Conservation (phyloP, 2,329 filamentous ascomycete genomes). For the Achaetomium macrosporum region DNA sequence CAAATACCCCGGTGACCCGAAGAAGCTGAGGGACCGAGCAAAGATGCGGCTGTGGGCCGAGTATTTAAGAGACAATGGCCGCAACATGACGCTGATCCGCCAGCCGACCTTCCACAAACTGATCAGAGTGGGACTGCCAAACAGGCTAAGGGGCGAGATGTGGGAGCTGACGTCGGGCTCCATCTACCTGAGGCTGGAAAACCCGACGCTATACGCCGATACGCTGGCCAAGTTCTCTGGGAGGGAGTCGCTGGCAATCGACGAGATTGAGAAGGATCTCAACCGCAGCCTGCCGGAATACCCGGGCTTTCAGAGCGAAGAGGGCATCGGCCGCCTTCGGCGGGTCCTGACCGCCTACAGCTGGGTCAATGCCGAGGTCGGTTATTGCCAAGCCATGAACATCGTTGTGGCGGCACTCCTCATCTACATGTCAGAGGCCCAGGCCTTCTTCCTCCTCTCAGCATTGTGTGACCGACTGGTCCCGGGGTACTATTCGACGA, state of each 20-base stretch:
- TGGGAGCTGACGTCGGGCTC: conserved; percentile 96
- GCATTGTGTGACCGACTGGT: conserved; percentile 87
- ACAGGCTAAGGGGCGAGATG: conserved; percentile 84
- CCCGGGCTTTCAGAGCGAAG: conserved; percentile 91
- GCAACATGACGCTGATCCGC: conserved; percentile 84
- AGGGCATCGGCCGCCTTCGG: conserved; percentile 84
- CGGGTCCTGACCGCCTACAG: conserved; percentile 94
- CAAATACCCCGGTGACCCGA: conserved; percentile 88
- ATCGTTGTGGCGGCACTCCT: conserved; percentile 96
- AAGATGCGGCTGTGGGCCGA: conserved; percentile 98
- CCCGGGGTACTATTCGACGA: conserved; percentile 95
- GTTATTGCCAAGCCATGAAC: conserved; percentile 99
- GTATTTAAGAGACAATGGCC: conserved; percentile 90
- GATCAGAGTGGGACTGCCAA: conserved; percentile 90
- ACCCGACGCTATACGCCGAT: conserved; percentile 75
- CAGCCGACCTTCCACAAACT: conserved; percentile 98
- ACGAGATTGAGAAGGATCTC: conserved; percentile 97
- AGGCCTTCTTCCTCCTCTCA: conserved; percentile 92
- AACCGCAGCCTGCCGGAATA: conserved; percentile 97
- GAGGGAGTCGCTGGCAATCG: conserved; percentile 86
- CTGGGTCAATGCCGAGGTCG: conserved; percentile 92
- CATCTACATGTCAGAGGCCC: conserved; percentile 95
- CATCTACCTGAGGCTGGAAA: conserved; percentile 79
- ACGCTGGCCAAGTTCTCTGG: conserved; percentile 80
- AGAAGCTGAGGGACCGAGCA: conserved; percentile 87